Conservation (phyloP, 2,329 filamentous ascomycete species). For the Botryosphaeria dothidea region DNA sequence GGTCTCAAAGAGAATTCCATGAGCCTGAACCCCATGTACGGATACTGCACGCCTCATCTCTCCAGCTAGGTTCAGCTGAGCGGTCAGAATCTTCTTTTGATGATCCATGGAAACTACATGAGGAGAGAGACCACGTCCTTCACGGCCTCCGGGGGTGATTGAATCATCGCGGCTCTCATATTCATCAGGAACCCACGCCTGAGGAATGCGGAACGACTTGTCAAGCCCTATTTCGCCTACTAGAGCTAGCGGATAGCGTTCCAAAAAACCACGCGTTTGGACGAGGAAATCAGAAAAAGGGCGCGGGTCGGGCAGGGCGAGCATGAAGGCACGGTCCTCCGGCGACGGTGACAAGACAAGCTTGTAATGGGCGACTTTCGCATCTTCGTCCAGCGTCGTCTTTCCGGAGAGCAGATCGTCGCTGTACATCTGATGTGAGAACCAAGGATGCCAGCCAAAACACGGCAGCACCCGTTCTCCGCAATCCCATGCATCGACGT, state of each 20-base stretch:
- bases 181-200: conserved; percentile 51
- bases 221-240: conserved; percentile 79
- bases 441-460: conserved; percentile 92
- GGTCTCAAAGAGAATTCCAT: conserved; percentile 68
- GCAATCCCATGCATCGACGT: conserved; percentile 28
- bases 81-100: conserved; percentile 65
- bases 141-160: conserved; percentile 69
- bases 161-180: conserved; percentile 45
- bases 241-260: conserved; percentile 62
- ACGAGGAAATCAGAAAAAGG: conserved; percentile 61
- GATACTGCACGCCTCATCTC: conserved; percentile 66
- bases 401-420: conserved; percentile 45
- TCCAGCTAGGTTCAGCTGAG: conserved; percentile 72
- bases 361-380: conserved; percentile 62
- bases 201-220: conserved; percentile 73
- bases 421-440: conserved; percentile 74
- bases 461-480: conserved; percentile 61
- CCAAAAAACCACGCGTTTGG: conserved; percentile 58
- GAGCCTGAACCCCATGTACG: conserved; percentile 74
- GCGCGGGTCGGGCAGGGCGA: conserved; percentile 59
- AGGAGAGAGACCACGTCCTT: conserved; percentile 67
- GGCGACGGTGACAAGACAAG: conserved; percentile 63
- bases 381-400: conserved; percentile 41
- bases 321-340: conserved; percentile 51
- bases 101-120: conserved; percentile 69